Conservation (phyloP, 2,329 filamentous ascomycete genomes). For the Pseudocercospora pini-densiflorae region DNA sequence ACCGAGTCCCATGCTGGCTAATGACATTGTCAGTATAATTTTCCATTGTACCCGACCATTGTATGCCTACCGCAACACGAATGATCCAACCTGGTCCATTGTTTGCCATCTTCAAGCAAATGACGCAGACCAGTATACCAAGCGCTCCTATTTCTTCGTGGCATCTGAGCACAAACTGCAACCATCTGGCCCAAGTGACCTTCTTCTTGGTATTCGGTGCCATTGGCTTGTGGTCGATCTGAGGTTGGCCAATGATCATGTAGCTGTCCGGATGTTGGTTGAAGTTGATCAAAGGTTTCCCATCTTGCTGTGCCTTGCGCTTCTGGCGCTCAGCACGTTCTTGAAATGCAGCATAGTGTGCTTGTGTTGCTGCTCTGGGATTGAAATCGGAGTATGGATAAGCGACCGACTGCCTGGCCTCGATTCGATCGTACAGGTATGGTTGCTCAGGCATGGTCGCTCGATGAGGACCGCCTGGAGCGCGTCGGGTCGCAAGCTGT, state of each 20-base stretch:
- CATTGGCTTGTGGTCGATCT: constrained; percentile 67
- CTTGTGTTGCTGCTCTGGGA: constrained; percentile 81
- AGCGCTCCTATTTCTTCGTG: constrained; percentile 70
- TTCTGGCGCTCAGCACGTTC: constrained; percentile 55
- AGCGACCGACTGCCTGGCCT: constrained; percentile 55
- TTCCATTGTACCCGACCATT: constrained; percentile 66
- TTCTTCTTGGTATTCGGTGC: constrained; percentile 69
- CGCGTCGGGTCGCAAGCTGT: background rate
- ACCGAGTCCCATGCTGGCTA: constrained; percentile 77
- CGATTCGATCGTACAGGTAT: constrained; percentile 70
- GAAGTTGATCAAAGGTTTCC: constrained; percentile 80
- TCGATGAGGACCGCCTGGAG: background rate
- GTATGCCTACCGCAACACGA: constrained; percentile 34
- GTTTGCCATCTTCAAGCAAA: constrained; percentile 68
- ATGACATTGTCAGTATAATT: constrained; percentile 58
- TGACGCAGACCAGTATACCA: constrained; percentile 74
- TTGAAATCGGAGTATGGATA: constrained; percentile 69
- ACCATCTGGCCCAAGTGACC: constrained; percentile 70
- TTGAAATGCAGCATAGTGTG: constrained; percentile 65
- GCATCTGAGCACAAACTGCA: constrained; percentile 71
- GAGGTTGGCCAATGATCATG: constrained; percentile 66
- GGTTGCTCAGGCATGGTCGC: constrained; percentile 53
- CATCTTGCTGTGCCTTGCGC: constrained; percentile 67
- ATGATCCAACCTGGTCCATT: constrained; percentile 33
- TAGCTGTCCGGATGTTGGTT: constrained; percentile 84